A percentile compares a stretch with the other conserved stretches of the same genome.
Conservation (phyloP, 1,139 yeast genomes). For the Taphrina pruni region DNA sequence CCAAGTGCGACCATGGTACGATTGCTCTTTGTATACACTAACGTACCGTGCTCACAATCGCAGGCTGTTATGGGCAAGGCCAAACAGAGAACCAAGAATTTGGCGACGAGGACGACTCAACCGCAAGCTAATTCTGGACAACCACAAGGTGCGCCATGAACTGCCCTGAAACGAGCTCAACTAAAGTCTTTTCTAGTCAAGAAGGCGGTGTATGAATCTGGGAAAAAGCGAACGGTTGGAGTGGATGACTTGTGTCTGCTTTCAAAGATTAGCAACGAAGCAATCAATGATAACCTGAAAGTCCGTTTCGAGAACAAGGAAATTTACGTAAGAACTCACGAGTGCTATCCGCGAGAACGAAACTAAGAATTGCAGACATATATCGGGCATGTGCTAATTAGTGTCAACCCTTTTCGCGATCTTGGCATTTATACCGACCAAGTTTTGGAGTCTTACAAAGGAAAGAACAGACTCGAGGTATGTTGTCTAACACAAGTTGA, state of each 20-base stretch:
- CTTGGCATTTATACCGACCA: constrained; percentile 90
- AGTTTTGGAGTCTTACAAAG: constrained; percentile 76
- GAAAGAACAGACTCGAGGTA: constrained; percentile 83
- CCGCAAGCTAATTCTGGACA: constrained; percentile 25
- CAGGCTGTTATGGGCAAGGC: constrained; percentile 37
- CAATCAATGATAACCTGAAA: constrained; percentile 88
- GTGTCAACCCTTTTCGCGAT: constrained; percentile 96
- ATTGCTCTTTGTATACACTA: too few species aligned
- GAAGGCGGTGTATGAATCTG: constrained; percentile 87
- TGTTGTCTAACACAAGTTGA: constrained; percentile 50
- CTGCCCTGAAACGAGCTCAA: background rate
- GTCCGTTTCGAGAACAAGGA: constrained; percentile 87
- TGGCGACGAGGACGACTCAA: constrained; percentile 32
- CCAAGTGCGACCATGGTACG: constrained; percentile 2
- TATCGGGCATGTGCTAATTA: constrained; percentile 62
- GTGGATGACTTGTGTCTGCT: constrained; percentile 91
- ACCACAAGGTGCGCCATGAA: constrained; percentile 9
- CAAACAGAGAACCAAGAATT: constrained; percentile 37
- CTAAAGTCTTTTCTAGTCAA: constrained; percentile 53
- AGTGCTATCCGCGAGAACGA: background rate
- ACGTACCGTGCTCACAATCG: background rate
- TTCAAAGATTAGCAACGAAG: constrained; percentile 86
- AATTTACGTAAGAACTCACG: constrained; percentile 70
- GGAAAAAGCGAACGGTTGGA: constrained; percentile 94
- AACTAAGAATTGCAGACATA: constrained; percentile 45